Base-by-base conservation (phyloP, 1,284 basidiomycete genomes). In the Porogramme epimiltina region DNA sequence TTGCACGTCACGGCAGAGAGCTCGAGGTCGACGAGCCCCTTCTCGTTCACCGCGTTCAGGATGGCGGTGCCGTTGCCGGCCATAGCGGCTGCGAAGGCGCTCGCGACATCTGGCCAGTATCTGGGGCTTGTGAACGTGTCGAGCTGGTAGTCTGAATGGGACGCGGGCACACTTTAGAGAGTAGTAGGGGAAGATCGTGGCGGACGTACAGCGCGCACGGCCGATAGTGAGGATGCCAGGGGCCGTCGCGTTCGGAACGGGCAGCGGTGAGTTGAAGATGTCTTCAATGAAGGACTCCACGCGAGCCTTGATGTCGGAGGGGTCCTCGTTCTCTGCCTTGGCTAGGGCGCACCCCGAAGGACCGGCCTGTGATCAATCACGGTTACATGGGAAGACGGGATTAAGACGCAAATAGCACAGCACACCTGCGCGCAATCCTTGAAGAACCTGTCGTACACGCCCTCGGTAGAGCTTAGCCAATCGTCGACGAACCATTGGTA, bases 141-240 rank as follows among this genome's bases (percentile, higher is more conserved):
- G 19, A 64, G 49, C 11, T 67, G 39, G 48, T 60, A 56, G 26
- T 58, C 66, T 67, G 34, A 15, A 4, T 16, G 13, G 18, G 22
- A 16, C 13, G 28, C n/a, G 31, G 26, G n/a, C n/a, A n/a, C 19
- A 11, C 20, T 18, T n/a, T 13, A 19, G 39, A 13, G 39, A 23
- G 36, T 4, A 10, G 16, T n/a, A 18, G 18, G 19, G n/a, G 5
- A 4, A 15, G 16, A 5, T 25, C 3, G 4, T 13, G 10, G 3
- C 31, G 22, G n/a, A 50, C 62, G 4, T 54, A 70, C 69, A 62
- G 31, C 68, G 57, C 4, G 64, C 68, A 34, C 65, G 61, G 6
- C 73, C 73, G 6, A 64, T 63, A 3, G 71, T 74, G 11, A 76
- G 58, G n/a, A 67, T 58, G 0, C 70, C 70, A 1, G 71, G 68